Conservation (phyloP, 805 yeast species). For the Candida takata region DNA sequence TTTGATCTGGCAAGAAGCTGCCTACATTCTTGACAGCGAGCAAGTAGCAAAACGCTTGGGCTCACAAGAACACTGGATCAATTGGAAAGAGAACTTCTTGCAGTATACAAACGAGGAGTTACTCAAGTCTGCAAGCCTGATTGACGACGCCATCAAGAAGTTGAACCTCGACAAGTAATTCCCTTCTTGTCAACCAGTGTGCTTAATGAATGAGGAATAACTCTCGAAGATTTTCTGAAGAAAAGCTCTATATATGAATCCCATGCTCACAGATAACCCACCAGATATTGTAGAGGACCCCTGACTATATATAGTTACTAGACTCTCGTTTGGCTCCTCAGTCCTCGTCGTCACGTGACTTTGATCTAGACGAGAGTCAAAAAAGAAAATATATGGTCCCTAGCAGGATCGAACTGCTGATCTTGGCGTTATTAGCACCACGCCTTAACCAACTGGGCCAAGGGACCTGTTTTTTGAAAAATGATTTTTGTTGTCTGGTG, state of each 20-base stretch:
- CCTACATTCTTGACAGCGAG: conserved; percentile 20
- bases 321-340: too few relatives aligned
- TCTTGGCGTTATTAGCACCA: conserved; percentile 51
- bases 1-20: conserved; percentile 23
- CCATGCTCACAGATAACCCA: too few relatives aligned
- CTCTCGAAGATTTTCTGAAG: too few relatives aligned
- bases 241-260: too few relatives aligned
- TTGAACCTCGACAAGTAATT: conserved; percentile 4
- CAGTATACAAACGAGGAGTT: conserved; percentile 16
- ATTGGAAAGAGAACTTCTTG: conserved; percentile 17
- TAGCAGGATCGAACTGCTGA: conserved; percentile 87
- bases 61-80: conserved; percentile 19
- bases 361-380: too few relatives aligned
- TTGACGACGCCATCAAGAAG: conserved; percentile 19
- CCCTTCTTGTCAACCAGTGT: too few relatives aligned
- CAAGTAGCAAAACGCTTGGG: conserved; percentile 14
- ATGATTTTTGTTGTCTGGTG: too few relatives aligned
- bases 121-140: conserved; percentile 18
- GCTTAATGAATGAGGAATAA: too few relatives aligned
- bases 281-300: too few relatives aligned
- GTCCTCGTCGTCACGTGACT: too few relatives aligned
- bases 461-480: conserved; percentile 31
- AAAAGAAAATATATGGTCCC: conserved; percentile 45
- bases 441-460: conserved; percentile 59
- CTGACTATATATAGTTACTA: too few relatives aligned